A percentile compares a stretch with the other conserved stretches of the same genome.
Evolutionary conservation across 1,139 yeast genomes (phyloP).

Genomic region (Keqinozyma sinolaborantium): DNA sequence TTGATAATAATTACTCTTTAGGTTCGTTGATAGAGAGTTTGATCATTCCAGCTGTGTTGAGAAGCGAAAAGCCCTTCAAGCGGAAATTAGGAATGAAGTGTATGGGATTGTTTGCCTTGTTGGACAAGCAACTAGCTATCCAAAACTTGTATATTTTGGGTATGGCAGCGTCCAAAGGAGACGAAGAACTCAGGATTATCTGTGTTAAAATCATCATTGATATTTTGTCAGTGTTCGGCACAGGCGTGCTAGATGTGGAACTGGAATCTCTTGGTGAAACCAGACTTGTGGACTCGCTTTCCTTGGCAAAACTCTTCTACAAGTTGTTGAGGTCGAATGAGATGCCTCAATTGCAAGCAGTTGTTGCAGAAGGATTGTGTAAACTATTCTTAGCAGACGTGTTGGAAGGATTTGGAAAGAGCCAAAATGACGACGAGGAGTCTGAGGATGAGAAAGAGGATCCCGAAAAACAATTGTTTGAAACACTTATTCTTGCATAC

Average conservation of each 20-base stretch:
- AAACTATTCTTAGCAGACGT: constrained; percentile 79
- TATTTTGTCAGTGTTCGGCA: constrained; percentile 74
- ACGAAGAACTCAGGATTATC: constrained; percentile 55
- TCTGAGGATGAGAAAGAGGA: constrained; percentile 17
- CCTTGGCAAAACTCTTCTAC: constrained; percentile 64
- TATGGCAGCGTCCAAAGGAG: constrained; percentile 55
- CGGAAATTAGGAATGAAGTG: constrained; percentile 72
- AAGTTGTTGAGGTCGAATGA: constrained; percentile 58
- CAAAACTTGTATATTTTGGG: constrained; percentile 61
- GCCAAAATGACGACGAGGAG: constrained; percentile 9
- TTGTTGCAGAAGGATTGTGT: constrained; percentile 84
- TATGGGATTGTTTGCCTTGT: constrained; percentile 73
- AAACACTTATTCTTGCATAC: constrained; percentile 67
- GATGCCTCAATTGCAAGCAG: constrained; percentile 67
- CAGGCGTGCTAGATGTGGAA: constrained; percentile 50
- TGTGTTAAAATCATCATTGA: constrained; percentile 76
- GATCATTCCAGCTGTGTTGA: constrained; percentile 78
- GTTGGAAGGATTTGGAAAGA: constrained; percentile 25
- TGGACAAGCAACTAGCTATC: constrained; percentile 63
- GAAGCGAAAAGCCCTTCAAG: constrained; percentile 51
- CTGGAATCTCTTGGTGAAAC: constrained; percentile 24
- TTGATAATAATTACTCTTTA: constrained; percentile 64
- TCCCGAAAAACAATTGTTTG: constrained; percentile 49
- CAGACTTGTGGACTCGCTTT: constrained; percentile 55
- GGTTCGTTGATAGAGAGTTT: constrained; percentile 72